Conservation (phyloP, 192 early-diverging fungal genomes). For the Coemansia umbellata region DNA sequence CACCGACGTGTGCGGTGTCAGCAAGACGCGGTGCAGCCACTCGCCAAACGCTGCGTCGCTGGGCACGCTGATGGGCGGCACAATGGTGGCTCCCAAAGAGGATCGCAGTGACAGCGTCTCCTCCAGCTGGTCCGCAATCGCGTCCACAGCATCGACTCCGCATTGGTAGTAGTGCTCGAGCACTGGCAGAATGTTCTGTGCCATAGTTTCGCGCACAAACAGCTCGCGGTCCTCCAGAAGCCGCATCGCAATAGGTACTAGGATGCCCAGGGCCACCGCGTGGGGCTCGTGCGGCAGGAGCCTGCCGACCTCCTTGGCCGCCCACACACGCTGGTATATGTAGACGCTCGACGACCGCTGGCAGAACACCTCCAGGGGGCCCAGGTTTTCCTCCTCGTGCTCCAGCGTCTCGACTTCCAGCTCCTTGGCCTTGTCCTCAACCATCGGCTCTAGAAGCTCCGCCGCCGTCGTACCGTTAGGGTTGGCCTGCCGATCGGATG, state of each 20-base stretch:
- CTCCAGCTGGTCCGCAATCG: not conserved
- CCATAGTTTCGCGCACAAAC: conserved; percentile 52
- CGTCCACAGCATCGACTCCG: not conserved
- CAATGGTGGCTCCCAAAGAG: not conserved
- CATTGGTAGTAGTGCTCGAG: conserved; percentile 36
- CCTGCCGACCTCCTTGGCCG: conserved; percentile 38
- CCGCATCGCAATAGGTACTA: conserved; percentile 49
- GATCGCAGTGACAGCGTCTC: too few relatives aligned
- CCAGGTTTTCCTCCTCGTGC: conserved; percentile 42
- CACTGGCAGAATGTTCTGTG: conserved; percentile 35
- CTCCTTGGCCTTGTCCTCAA: conserved; percentile 40
- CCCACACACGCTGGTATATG: conserved; percentile 52
- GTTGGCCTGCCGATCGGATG: conserved; percentile 35
- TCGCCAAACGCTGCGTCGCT: conserved; percentile 11
- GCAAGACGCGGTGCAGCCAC: conserved; percentile 51
- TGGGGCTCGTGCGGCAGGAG: conserved; percentile 10
- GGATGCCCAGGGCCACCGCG: conserved; percentile 13
- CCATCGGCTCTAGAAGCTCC: conserved; percentile 39
- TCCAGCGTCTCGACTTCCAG: conserved; percentile 34
- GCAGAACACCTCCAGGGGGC: conserved; percentile 38
- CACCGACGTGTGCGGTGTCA: conserved; percentile 40
- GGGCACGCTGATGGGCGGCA: conserved; percentile 4
- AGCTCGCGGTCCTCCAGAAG: conserved; percentile 46
- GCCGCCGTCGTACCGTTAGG: conserved; percentile 36
- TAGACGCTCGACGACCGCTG: conserved; percentile 39